These are phyloP conservation scores for Bretschneidera sinensis DNA, from an alignment of 345 rosid species.

Conservation along the genomic window DNA sequence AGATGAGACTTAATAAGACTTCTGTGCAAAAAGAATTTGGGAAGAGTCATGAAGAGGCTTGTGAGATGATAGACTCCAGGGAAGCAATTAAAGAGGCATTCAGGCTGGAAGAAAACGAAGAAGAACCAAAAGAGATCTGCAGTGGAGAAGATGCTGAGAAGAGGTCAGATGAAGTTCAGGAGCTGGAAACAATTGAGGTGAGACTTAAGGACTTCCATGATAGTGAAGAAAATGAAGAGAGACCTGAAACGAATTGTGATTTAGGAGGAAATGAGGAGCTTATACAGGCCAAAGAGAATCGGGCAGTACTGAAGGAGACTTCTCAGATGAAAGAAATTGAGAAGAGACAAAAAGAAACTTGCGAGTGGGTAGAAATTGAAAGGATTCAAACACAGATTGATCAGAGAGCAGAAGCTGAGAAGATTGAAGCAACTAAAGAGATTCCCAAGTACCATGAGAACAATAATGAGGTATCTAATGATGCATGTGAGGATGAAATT, in stretches of 20 bases:
- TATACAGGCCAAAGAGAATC: conserved; percentile 11
- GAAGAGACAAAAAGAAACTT: conserved; percentile 32
- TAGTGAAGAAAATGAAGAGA: conserved; percentile 13
- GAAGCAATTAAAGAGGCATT: conserved; percentile 15
- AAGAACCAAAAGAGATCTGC: conserved; percentile 13
- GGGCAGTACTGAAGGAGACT: conserved; percentile 8
- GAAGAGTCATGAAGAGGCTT: conserved; percentile 23
- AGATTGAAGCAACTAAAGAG: conserved; percentile 23
- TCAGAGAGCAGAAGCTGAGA: conserved; percentile 28
- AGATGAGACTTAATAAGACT: conserved; percentile 26
- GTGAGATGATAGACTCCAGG: conserved; percentile 18
- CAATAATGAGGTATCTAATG: conserved; percentile 21
- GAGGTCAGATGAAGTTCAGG: conserved; percentile 10
- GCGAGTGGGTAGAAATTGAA: conserved; percentile 32
- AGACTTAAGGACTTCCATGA: conserved; percentile 15
- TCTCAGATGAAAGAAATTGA: conserved; percentile 13
- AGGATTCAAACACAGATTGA: conserved; percentile 27
- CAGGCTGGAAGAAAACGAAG: conserved; percentile 20
- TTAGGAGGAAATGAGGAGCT: conserved; percentile 10
- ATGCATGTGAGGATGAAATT: conserved; percentile 18
- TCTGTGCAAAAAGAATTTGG: conserved; percentile 14
- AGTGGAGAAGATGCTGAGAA: conserved; percentile 12
- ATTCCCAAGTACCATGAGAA: conserved; percentile 17
- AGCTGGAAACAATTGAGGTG: conserved; percentile 16
- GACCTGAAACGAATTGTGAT: conserved; percentile 12